These are phyloP conservation scores for Phytophthora parvispora DNA, from an alignment of 352 stramenopile species.

Conservation along the genomic window DNA sequence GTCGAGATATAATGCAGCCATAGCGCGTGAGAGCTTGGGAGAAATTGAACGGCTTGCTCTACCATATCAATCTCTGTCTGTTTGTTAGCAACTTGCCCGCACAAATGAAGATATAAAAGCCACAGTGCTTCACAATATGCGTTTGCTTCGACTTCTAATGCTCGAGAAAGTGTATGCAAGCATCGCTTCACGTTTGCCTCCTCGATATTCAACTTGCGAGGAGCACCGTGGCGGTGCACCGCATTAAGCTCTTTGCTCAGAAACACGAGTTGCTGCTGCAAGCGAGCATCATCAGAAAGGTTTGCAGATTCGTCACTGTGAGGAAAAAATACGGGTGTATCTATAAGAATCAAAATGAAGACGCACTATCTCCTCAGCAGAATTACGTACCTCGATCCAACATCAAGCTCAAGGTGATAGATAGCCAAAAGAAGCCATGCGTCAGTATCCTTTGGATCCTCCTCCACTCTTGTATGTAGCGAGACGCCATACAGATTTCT, in stretches of 20 bases:
- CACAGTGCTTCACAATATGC: constrained; percentile 55
- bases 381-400: constrained; percentile 40
- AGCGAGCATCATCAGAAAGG: constrained; percentile 24
- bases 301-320: constrained; percentile 41
- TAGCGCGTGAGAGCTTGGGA: constrained; percentile 46
- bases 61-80: constrained; percentile 48
- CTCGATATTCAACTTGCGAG: constrained; percentile 19
- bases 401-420: constrained; percentile 55
- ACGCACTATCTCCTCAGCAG: neutral
- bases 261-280: constrained; percentile 36
- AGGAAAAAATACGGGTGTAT: neutral
- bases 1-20: constrained; percentile 55
- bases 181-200: constrained; percentile 40
- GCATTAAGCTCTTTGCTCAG: constrained; percentile 36
- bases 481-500: constrained; percentile 18
- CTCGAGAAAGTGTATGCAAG: constrained; percentile 47
- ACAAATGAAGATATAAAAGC: constrained; percentile 55
- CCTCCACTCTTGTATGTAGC: constrained; percentile 43
- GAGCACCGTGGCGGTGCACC: constrained; percentile 10
- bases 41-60: constrained; percentile 52
- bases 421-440: constrained; percentile 67
- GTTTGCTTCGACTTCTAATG: constrained; percentile 57
- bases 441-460: constrained; percentile 38
- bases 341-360: neutral
- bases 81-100: constrained; percentile 26